Base-by-base conservation (phyloP, 2,329 filamentous ascomycete genomes). In the Pseudofabraea citricarpa region DNA sequence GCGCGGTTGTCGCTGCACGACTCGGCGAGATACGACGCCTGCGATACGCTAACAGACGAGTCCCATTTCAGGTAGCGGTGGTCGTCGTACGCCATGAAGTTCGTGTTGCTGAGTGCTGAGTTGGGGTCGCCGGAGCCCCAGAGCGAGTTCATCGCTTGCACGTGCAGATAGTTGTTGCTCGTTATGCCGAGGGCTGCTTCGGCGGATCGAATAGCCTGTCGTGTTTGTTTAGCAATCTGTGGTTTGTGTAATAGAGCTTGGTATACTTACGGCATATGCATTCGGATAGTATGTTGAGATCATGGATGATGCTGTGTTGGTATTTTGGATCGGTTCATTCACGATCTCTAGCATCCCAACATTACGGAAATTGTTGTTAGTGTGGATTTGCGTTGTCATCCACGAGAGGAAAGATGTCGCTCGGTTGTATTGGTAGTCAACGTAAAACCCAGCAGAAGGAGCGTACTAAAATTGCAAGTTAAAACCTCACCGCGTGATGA, bases 341-440 rank as follows among this genome's bases (percentile, higher is more conserved):
- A 81, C 63, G 10, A 81, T 59, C 55, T 76, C 70, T 27, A 82
- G 57, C 71, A 78, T 80, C 44, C 77, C 77, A 20, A 81, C 77
- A 35, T 73, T 78, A 41, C 69, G 61, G 56, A 74, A 77, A 46
- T 67, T 70, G n/a, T 9, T 31, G 20, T 43, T 48, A 4, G 51
- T 61, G 56, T 80, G 75, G 45, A 79, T 70, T 29, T 68, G 64
- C 27, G 69, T 64, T 9, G 74, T 70, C 53, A 82, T 71, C 69
- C 71, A 79, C 41, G 69, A 61, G n/a, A 81, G 69, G 62, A 78
- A 81, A 40, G 69, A 56, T 44, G 71, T 57, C 3, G 74, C 74
- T 9, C 79, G 75, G 19, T 69, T 68, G 57, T 77, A 83, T 57
- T 82, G 69, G 54, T 72, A 73, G 45, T 71, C 66, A 22, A 67